Evolutionary conservation across 306 rosid species (phyloP).

Genomic region (Sechiopsis laciniata): DNA sequence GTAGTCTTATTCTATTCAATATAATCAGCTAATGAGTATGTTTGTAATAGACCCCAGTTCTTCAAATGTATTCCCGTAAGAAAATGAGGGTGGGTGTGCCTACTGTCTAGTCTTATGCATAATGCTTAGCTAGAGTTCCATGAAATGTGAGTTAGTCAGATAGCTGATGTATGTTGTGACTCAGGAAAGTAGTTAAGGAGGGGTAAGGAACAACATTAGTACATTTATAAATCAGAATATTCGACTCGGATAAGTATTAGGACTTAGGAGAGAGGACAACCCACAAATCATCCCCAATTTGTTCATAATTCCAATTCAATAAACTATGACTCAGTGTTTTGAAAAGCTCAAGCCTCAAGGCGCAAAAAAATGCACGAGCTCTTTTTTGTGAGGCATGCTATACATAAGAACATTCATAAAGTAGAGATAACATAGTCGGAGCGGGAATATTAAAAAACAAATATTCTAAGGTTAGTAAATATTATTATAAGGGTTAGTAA

Average conservation of each 20-base stretch:
- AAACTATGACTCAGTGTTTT: neutral
- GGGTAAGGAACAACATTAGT: neutral
- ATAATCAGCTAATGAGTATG: neutral
- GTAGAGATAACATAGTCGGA: too few species aligned
- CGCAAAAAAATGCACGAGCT: too few species aligned
- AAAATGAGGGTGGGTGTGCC: neutral
- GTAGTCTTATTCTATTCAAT: neutral
- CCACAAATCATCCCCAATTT: neutral
- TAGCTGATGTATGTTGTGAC: neutral
- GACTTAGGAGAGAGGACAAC: neutral
- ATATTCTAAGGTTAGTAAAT: too few species aligned
- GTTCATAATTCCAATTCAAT: constrained; percentile 1
- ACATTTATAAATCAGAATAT: neutral
- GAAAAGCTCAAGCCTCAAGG: too few species aligned
- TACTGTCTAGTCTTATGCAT: neutral
- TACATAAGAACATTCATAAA: too few species aligned
- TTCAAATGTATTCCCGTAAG: neutral
- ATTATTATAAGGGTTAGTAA: too few species aligned
- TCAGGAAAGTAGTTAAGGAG: neutral
- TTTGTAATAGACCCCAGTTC: neutral
- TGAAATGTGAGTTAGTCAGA: neutral
- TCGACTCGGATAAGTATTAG: neutral
- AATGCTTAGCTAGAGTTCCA: neutral
- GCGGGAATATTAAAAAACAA: too few species aligned
- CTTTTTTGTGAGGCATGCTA: too few species aligned